These are phyloP conservation scores for Nematodospora valgi DNA, from an alignment of 805 yeast species.

Conservation along the genomic window DNA sequence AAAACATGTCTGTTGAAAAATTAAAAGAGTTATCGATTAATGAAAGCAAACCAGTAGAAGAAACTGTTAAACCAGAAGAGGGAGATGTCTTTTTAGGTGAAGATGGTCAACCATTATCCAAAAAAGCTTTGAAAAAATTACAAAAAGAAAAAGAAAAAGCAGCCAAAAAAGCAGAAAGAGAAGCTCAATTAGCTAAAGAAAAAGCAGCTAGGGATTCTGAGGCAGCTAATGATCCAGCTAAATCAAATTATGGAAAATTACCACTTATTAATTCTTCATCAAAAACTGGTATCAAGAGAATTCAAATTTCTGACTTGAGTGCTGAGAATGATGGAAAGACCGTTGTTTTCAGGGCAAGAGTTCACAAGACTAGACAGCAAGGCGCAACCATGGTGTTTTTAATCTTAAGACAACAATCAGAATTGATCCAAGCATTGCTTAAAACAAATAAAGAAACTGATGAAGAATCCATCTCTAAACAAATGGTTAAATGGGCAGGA, in stretches of 20 bases:
- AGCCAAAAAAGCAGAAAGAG: constrained; percentile 88
- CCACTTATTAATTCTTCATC: constrained; percentile 78
- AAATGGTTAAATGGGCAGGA: constrained; percentile 95
- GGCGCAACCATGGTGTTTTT: constrained; percentile 93
- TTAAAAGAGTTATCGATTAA: constrained; percentile 20
- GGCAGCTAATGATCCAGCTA: constrained; percentile 80
- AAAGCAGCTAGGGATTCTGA: constrained; percentile 72
- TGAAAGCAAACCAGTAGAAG: constrained; percentile 15
- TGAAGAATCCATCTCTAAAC: constrained; percentile 64
- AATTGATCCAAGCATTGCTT: constrained; percentile 78
- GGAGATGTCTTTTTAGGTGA: constrained; percentile 44
- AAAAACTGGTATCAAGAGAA: constrained; percentile 66
- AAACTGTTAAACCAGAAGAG: constrained; percentile 14
- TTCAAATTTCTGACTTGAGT: constrained; percentile 52
- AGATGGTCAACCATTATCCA: constrained; percentile 85
- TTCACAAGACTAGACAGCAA: constrained; percentile 90
- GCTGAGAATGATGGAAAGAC: constrained; percentile 68
- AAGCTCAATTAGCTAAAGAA: constrained; percentile 81
- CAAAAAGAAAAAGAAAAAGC: constrained; percentile 92
- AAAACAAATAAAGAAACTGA: constrained; percentile 65
- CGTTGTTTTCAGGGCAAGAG: constrained; percentile 87
- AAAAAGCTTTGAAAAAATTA: constrained; percentile 92
- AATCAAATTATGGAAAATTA: constrained; percentile 81
- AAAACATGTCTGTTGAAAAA: constrained; percentile 22
- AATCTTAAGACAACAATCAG: constrained; percentile 86